Evolutionary conservation across 2,329 filamentous ascomycete genomes (phyloP), one percentile per base, ranked within the genome.

Genomic region (Alternaria infectoria): DNA sequence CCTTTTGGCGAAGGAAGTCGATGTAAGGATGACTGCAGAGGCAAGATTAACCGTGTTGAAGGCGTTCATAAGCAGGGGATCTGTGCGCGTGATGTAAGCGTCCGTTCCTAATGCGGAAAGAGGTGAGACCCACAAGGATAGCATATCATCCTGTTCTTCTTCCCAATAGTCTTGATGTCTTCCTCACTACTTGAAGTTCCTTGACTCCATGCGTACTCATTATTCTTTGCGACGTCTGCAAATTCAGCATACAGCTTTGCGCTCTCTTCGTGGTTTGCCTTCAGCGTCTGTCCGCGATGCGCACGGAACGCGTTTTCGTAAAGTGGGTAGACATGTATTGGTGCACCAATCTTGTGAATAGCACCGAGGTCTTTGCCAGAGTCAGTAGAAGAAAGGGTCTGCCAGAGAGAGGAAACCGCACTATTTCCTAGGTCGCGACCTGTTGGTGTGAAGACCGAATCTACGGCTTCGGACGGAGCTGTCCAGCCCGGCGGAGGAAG

Each of bases 21-120:
- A 87, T 0, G 89, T 91, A 5, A 91, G 62, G 15, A 91, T 81
- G 60, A 85, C 84, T 8, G 89, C 87, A 0, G 83, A 86, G 3
- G 89, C 85, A 13, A 91, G 79, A 63, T 91, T 91, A 36, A 91
- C 85, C 2, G 84, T 89, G 67, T 91, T 91, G 78, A 91, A 91
- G 0, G 89, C 89, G 70, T 91, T 91, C 89, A 91, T 91, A 10
- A 91, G 77, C 0, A 91, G 79, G 0, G 89, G 88, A 77, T 91
- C 88, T 91, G 51, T 28, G n/a, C n/a, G 28, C 23, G 17, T 26
- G 10, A 54, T 28, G 19, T 57, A 8, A 57, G 49, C 47, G 17
- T 19, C 8, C 6, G n/a, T 21, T 54, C 32, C 23, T 12, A 47
- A 32, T 28, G 17, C n/a, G 32, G 25, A 47, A 30, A 28, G n/a